Evolutionary conservation across 768 basidiomycete genomes (phyloP), one percentile per base, ranked within the genome.

Genomic region (Coprinopsis strossmayeri): DNA sequence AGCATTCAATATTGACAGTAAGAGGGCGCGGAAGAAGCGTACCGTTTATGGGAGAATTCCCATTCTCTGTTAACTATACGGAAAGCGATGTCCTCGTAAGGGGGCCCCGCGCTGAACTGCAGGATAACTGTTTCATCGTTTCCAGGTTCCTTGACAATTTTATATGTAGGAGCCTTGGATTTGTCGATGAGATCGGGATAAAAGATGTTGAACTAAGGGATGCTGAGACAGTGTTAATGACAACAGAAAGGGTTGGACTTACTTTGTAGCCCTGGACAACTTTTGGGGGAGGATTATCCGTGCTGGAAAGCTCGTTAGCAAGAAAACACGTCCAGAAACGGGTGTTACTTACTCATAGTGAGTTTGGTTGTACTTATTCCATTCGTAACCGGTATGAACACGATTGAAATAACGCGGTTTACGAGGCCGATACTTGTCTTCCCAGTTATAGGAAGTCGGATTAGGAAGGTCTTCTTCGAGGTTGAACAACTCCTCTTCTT

Each of bases 311-410:
- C 2, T 28, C 7, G 35, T 45, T 5, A 48, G 21, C 32, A 17
- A 1, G 15, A 15, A 38, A 10, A 38, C 35, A 15, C 3, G 24
- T 48, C 23, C 11, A 13, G 13, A 9, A n/a, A 11, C 11, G n/a
- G 13, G 9, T 15, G 5, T 12, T 18, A 77, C 89, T 55, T 71
- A 95, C 91, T 97, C 96, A 66, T 98, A 99, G 69, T 98, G 96
- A 2, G 96, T 98, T 65, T 98, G 95, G 65, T 98, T 98, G 67
- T 98, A 99, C 72, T 97, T 98, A 74, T 95, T 98, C 96, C 96
- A 99, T 64, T 99, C 96, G 62, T 95, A 99, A 23, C 96, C 96
- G 25, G 96, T 99, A 61, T 98, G 93, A 21, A 98, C 96, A 50
- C 96, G 84, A 62, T 99, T 99, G 72, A 98, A 97, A 72, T 97